Evolutionary conservation across 495 filamentous ascomycete genomes (phyloP).

Genomic region (Penicillium turbatum): DNA sequence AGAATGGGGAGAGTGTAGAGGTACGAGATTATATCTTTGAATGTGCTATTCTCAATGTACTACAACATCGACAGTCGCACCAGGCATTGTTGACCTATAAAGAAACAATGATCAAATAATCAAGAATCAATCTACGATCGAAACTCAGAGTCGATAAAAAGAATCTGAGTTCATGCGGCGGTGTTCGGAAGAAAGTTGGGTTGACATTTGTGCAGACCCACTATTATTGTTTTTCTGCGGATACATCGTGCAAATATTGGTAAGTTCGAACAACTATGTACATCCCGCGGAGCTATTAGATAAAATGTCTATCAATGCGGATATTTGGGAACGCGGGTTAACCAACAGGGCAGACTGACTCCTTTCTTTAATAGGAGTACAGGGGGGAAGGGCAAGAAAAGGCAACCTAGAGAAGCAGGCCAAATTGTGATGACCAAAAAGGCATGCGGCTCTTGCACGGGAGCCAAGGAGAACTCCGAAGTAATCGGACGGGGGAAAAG

Average conservation of each 20-base stretch:
- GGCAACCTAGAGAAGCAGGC: not conserved
- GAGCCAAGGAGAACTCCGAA: not conserved
- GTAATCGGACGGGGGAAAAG: not conserved
- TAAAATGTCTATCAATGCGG: too few species aligned
- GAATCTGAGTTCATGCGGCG: not conserved
- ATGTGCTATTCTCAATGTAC: too few species aligned
- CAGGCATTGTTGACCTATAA: too few species aligned
- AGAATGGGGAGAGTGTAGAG: not conserved
- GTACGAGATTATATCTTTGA: not conserved
- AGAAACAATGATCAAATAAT: not conserved
- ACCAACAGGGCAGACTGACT: not conserved
- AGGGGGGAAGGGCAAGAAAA: not conserved
- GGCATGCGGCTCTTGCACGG: slow-evolving; percentile 5
- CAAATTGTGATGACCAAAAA: not conserved
- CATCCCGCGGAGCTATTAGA: too few species aligned
- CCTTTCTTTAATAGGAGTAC: not conserved
- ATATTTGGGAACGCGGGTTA: too few species aligned
- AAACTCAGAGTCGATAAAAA: not conserved
- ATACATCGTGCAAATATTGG: not conserved
- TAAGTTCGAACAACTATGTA: not conserved
- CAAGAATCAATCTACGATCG: not conserved
- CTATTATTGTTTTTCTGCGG: not conserved
- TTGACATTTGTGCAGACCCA: not conserved
- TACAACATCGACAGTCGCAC: too few species aligned
- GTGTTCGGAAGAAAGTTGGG: not conserved